Evolutionary conservation across 2,329 filamentous ascomycete genomes (phyloP), one percentile per base, ranked within the genome.

Genomic region (Ophiostoma novo-ulmi): DNA sequence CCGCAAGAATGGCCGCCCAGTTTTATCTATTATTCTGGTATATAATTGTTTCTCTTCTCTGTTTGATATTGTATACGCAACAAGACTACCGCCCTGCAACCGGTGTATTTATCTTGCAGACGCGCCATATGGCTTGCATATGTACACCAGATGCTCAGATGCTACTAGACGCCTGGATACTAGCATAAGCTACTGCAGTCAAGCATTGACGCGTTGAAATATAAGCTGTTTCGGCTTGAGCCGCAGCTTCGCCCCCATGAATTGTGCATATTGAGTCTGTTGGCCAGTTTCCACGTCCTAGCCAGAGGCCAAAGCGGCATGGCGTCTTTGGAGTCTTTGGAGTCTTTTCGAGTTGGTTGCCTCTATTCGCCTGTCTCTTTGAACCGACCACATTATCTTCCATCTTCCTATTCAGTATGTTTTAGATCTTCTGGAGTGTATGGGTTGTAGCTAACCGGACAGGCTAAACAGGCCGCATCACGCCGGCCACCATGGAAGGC

Each of bases 391-490:
- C 44, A 48, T 17, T 20, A 48, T 48, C 44, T 48, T 17, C 6
- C 44, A 14, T 26, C 31, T 14, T 58, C 10, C 22, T 31, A 10
- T 26, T 13, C 3, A 26, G 22, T 10, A 1, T 58, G 10, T 5
- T 26, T 26, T 58, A 11, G 6, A 22, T 35, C 58, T 64, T 64
- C 1, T 58, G 10, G 11, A 63, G 5, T 35, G 11, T 31, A 35
- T 22, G 20, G 13, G 35, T 6, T 38, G 13, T 35, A 36, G 13
- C 14, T 64, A 8, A 2, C 5, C 38, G 68, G 69, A 68, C 67
- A 35, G 39, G 44, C 44, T 26, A 26, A 48, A 20, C 44, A 48
- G 71, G 70, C 69, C 70, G 48, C 44, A 31, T 17, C 35, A n/a
- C 22, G n/a, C 52, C n/a, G 52, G 52, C 52, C 52, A 26, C 22